Conservation (phyloP, 1,284 basidiomycete genomes). For the Pseudozyma hubeiensis region DNA sequence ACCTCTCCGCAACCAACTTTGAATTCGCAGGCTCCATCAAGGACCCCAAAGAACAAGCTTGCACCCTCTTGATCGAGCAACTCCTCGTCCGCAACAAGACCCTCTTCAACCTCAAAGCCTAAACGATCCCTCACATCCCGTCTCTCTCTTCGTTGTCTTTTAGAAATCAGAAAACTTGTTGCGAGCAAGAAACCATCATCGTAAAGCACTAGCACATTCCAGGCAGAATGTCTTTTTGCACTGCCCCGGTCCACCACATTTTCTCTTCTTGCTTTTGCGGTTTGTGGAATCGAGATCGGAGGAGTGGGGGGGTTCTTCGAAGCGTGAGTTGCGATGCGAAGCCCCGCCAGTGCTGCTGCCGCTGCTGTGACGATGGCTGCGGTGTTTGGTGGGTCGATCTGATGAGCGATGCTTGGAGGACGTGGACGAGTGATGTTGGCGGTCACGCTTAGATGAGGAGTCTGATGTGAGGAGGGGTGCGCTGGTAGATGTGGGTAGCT, state of each 20-base stretch:
- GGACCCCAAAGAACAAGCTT: constrained; percentile 29
- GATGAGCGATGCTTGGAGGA: background rate
- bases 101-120: background rate
- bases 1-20: constrained; percentile 2
- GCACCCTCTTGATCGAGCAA: background rate
- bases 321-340: no score
- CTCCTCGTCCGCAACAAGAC: constrained; percentile 13
- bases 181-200: no score
- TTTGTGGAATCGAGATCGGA: background rate
- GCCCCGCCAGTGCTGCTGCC: no score
- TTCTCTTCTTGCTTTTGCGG: background rate
- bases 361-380: background rate
- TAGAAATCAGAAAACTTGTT: no score
- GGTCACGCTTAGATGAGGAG: no score
- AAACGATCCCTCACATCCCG: background rate
- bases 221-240: constrained; percentile 48
- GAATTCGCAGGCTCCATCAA: constrained; percentile 18
- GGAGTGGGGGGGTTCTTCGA: no score
- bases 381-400: background rate
- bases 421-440: background rate
- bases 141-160: background rate
- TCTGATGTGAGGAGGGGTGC: background rate
- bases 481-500: background rate
- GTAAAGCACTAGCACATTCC: constrained; percentile 17
- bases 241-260: constrained; percentile 24